Conservation (phyloP, 2,329 filamentous ascomycete genomes). For the Aspergillus aculeatinus region DNA sequence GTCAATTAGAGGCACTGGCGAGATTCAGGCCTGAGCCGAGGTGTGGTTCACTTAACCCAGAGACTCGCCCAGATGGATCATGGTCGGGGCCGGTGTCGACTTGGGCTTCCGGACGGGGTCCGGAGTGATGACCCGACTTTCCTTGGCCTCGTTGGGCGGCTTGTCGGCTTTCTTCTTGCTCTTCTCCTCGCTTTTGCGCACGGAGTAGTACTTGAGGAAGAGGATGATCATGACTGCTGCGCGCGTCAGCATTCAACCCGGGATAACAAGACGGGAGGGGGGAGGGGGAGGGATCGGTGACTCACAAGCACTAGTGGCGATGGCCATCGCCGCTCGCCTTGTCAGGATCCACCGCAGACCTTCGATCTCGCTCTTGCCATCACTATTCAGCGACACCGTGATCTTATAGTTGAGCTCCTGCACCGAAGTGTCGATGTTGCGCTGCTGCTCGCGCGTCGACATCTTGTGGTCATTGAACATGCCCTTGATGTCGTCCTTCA, state of each 20-base stretch:
- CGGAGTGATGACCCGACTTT: constrained; percentile 18
- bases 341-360: constrained; percentile 82
- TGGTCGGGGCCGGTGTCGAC: constrained; percentile 12
- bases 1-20: neutral
- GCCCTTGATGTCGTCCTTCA: constrained; percentile 90
- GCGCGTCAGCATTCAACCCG: constrained; percentile 12
- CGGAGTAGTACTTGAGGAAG: constrained; percentile 47
- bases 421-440: constrained; percentile 79
- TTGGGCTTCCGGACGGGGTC: neutral
- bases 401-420: constrained; percentile 97
- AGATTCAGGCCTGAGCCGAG: neutral
- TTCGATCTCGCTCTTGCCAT: constrained; percentile 89
- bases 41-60: constrained; percentile 25
- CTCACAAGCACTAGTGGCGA: constrained; percentile 53
- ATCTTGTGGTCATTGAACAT: constrained; percentile 97
- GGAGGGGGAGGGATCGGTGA: constrained; percentile 9
- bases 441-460: constrained; percentile 83
- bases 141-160: constrained; percentile 30
- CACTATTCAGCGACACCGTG: constrained; percentile 82
- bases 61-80: constrained; percentile 30
- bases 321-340: constrained; percentile 61
- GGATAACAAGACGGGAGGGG: neutral
- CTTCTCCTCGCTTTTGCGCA: constrained; percentile 36
- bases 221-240: constrained; percentile 48
- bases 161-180: constrained; percentile 35